phyloP scores from a whole-genome alignment of 176 grass and related monocot genomes.

The Rhynchospora tenuis region DNA sequence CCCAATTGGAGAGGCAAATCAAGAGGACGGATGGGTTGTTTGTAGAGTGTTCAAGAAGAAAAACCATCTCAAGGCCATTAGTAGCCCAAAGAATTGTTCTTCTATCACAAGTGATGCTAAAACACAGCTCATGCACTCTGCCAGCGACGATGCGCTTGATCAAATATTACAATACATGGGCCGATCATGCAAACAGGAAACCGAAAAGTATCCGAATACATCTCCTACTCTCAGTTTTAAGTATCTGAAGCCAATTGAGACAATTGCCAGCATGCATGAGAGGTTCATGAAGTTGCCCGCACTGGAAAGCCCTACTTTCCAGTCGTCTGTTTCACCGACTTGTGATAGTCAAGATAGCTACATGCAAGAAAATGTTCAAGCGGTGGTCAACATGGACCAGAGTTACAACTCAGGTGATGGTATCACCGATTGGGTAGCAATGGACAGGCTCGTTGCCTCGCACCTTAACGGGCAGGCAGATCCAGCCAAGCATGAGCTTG shows the following conservation, averaged over 20 bases:
- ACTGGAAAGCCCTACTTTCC: constrained; percentile 57
- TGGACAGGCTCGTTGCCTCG: constrained; percentile 84
- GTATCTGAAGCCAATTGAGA: constrained; percentile 63
- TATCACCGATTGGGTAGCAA: constrained; percentile 73
- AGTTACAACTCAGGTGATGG: neutral
- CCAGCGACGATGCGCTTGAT: constrained; percentile 66
- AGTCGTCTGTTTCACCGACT: neutral
- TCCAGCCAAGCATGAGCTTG: constrained; percentile 30
- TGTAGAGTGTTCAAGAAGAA: constrained; percentile 99
- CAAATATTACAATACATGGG: constrained; percentile 94
- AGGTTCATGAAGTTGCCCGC: constrained; percentile 85
- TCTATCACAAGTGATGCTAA: constrained; percentile 37
- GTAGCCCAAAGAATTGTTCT: constrained; percentile 35
- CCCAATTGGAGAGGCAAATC: constrained; percentile 45
- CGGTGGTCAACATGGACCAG: neutral
- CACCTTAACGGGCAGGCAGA: constrained; percentile 90
- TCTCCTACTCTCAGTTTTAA: constrained; percentile 2
- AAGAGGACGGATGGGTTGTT: constrained; percentile 97
- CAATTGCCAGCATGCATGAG: constrained; percentile 34
- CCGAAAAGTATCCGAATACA: constrained; percentile 8
- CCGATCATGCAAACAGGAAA: constrained; percentile 82
- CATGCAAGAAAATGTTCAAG: neutral
- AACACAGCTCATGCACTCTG: constrained; percentile 36
- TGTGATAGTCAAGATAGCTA: constrained; percentile 19
- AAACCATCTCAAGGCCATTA: constrained; percentile 63